Conservation (phyloP, 225 moss, liverwort and hornwort genomes). For the Takakia lepidozioides region DNA sequence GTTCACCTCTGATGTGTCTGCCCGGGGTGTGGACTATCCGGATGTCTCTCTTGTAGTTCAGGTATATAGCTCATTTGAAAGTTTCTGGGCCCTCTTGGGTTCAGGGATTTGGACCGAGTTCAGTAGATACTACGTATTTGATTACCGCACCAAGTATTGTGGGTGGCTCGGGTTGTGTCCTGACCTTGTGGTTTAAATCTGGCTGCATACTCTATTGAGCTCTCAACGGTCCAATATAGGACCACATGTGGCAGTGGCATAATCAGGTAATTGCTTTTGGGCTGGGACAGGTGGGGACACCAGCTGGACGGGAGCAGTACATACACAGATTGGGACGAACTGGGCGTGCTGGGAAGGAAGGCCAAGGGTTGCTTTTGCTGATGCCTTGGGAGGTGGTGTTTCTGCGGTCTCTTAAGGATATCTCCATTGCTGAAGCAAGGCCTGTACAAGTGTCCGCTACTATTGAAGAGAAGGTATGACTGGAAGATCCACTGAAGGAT, state of each 20-base stretch:
- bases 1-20: conserved; percentile 99
- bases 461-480: conserved; percentile 51
- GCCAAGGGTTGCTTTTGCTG: conserved; percentile 74
- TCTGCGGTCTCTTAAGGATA: conserved; percentile 71
- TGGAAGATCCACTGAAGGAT: too few species aligned
- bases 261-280: too few species aligned
- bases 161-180: too few species aligned
- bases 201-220: too few species aligned
- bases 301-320: conserved; percentile 93
- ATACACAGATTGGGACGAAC: conserved; percentile 90
- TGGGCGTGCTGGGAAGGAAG: conserved; percentile 93
- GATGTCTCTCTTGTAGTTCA: conserved; percentile 98
- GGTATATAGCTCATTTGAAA: too few species aligned
- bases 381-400: conserved; percentile 87
- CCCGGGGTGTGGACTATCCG: conserved; percentile 96
- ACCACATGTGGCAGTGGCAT: too few species aligned
- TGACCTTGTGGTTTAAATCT: too few species aligned
- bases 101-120: too few species aligned
- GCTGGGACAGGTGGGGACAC: conserved; percentile 65
- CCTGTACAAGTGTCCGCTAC: conserved; percentile 20
- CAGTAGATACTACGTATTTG: too few species aligned
- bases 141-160: too few species aligned
- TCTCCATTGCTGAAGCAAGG: conserved; percentile 49
- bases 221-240: too few species aligned
- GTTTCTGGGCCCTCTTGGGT: too few species aligned